Percentiles rank a stretch among this genome's conserved stretches.
phyloP scores from a whole-genome alignment of 495 filamentous ascomycete genomes.

The Diplogelasinospora grovesii region DNA sequence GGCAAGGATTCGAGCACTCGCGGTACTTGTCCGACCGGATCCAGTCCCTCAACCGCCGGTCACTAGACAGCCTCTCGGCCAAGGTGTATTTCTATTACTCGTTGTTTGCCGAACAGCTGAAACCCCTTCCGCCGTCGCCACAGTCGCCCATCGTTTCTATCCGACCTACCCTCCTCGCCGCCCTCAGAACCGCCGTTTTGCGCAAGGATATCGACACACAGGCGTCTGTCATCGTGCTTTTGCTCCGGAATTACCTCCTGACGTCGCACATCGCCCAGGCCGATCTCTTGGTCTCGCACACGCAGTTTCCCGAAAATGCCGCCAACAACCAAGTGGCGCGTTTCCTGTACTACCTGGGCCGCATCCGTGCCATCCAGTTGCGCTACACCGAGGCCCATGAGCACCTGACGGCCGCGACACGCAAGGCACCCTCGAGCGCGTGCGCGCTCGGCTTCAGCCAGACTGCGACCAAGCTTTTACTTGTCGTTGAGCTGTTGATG shows the following conservation, averaged over 20 bases:
- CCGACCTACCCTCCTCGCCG: slow-evolving; percentile 77
- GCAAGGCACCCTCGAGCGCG: slow-evolving; percentile 85
- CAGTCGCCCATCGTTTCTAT: slow-evolving; percentile 77
- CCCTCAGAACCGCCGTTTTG: slow-evolving; percentile 85
- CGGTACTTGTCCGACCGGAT: slow-evolving; percentile 71
- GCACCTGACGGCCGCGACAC: slow-evolving; percentile 82
- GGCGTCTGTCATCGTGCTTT: slow-evolving; percentile 85
- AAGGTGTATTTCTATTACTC: slow-evolving; percentile 98
- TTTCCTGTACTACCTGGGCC: slow-evolving; percentile 92
- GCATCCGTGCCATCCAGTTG: slow-evolving; percentile 92
- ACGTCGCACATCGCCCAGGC: slow-evolving; percentile 97
- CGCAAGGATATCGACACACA: slow-evolving; percentile 95
- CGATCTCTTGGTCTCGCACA: slow-evolving; percentile 90
- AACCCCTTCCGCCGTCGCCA: slow-evolving; percentile 79
- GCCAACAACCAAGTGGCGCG: slow-evolving; percentile 97
- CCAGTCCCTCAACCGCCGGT: slow-evolving; percentile 84
- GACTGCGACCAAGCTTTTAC: slow-evolving; percentile 84
- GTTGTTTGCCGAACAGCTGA: slow-evolving; percentile 83
- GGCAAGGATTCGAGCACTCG: slow-evolving; percentile 79
- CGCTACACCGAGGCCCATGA: slow-evolving; percentile 96
- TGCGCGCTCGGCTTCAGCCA: slow-evolving; percentile 91
- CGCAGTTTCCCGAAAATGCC: slow-evolving; percentile 84
- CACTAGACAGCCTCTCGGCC: slow-evolving; percentile 85
- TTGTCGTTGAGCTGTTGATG: slow-evolving; percentile 96
- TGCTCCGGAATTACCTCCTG: slow-evolving; percentile 91